phyloP scores from a whole-genome alignment of 805 yeast genomes.

The Tetrapisispora iriomotensis region DNA sequence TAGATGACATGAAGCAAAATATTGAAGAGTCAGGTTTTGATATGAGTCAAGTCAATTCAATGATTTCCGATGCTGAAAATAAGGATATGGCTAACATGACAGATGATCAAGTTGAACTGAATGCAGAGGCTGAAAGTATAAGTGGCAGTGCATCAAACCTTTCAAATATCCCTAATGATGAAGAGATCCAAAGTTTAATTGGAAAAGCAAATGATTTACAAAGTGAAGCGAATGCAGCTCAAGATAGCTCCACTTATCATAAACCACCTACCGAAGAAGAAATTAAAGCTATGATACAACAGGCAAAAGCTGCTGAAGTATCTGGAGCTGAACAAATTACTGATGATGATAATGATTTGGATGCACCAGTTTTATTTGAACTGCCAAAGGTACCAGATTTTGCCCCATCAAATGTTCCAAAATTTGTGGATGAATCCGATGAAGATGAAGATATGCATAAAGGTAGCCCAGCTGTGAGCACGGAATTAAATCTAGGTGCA shows the following conservation, averaged over 20 bases:
- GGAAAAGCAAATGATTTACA: not conserved
- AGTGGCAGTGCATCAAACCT: not conserved
- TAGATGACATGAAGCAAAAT: not conserved
- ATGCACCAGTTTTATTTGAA: not conserved
- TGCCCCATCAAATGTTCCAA: slow-evolving; percentile 4
- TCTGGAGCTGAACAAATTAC: not conserved
- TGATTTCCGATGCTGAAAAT: no score
- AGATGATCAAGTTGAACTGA: no score
- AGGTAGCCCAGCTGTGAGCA: not conserved
- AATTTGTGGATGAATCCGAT: not conserved
- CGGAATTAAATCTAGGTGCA: slow-evolving; percentile 1
- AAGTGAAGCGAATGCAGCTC: not conserved
- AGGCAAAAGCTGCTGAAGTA: not conserved
- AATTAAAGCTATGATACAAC: not conserved
- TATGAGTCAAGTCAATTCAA: no score
- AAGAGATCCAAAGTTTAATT: slow-evolving; percentile 1
- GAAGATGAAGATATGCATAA: not conserved
- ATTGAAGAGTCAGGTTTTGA: no score
- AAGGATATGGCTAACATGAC: no score
- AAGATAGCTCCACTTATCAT: not conserved
- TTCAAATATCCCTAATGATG: not conserved
- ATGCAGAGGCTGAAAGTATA: not conserved
- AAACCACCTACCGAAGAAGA: slow-evolving; percentile 4
- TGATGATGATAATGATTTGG: not conserved
- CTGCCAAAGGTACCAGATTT: slow-evolving; percentile 3